Evolutionary conservation across 2,329 filamentous ascomycete genomes (phyloP).

Genomic region (Colletotrichum cuscutae): DNA sequence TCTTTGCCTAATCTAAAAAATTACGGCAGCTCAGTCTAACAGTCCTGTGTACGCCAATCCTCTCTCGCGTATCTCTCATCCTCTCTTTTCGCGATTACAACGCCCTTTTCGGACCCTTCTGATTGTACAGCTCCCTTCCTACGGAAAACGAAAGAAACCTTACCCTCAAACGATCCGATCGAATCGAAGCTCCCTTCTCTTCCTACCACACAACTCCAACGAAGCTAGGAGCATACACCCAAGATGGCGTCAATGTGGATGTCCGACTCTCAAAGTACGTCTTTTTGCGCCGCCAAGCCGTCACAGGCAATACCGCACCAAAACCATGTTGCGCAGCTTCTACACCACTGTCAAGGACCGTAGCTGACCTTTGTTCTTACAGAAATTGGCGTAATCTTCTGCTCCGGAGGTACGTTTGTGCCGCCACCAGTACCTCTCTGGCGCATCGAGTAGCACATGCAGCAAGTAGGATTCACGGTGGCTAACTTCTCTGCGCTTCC

Average conservation of each 20-base stretch:
- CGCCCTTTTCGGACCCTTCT: not conserved
- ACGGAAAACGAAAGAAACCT: not conserved
- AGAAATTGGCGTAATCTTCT: conserved; percentile 99
- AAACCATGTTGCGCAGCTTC: not conserved
- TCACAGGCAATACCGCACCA: not conserved
- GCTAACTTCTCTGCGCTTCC: conserved; percentile 25
- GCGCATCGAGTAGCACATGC: conserved; percentile 35
- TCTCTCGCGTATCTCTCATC: not conserved
- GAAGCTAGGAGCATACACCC: conserved; percentile 25
- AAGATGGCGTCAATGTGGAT: conserved; percentile 94
- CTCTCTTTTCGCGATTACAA: not conserved
- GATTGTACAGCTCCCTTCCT: not conserved
- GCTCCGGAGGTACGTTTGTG: conserved; percentile 85
- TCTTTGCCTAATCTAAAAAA: conserved; percentile 27
- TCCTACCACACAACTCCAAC: not conserved
- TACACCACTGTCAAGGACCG: not conserved
- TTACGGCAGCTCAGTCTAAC: not conserved
- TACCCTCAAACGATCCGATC: not conserved
- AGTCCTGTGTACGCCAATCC: not conserved
- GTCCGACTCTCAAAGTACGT: conserved; percentile 92
- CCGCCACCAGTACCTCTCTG: conserved; percentile 35
- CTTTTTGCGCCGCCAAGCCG: conserved; percentile 36
- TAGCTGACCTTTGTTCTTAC: conserved; percentile 45
- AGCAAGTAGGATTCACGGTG: not conserved
- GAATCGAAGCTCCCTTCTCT: not conserved